Evolutionary conservation across 352 stramenopile species (phyloP), one percentile per base, ranked within the genome.

Genomic region (Aphanomyces euteiches): DNA sequence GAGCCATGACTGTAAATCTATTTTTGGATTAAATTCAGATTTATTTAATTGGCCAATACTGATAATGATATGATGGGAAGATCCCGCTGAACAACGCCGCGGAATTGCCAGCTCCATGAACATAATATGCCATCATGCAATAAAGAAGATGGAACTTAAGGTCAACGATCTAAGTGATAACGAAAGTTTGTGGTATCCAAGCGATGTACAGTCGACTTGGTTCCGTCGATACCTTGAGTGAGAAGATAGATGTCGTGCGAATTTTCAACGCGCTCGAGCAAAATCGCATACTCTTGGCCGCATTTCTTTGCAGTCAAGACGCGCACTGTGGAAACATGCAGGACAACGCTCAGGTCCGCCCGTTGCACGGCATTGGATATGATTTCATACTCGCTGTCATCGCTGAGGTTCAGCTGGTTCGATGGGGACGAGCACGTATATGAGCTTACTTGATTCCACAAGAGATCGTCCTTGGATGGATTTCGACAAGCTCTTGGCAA

Each of bases 401-500:
- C 17, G 43, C 10, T n/a, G 10, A 50, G 43, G 43, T 50, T n/a
- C 43, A 50, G 43, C 10, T n/a, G 45, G 56, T 17, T 63, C 56
- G 21, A 7, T n/a, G 5, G 28, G 34, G 28, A 41, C 19, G 56
- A 28, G 2, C 28, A 28, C 28, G 28, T 28, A 28, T 28, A 28
- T 28, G 28, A 28, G 28, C 28, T 28, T 28, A 28, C 28, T 28
- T 28, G 28, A 28, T 38, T n/a, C 7, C 37, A 47, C 8, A 43
- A 47, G 38, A 66, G 17, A 41, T 66, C 28, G 39, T 66, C 57
- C 28, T 66, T 17, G 38, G 37, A 21, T 8, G 57, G 17, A 28
- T 47, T 53, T 15, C 57, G 57, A 43, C 57, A 66, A 15, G 38
- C 57, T 19, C 15, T 50, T 38, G 47, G n/a, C 17, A 66, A 43